A percentile compares a stretch with the other conserved stretches of the same genome.
These are phyloP conservation scores for Calonectria hongkongensis DNA, from an alignment of 2,329 filamentous ascomycete genomes.

Conservation along the genomic window DNA sequence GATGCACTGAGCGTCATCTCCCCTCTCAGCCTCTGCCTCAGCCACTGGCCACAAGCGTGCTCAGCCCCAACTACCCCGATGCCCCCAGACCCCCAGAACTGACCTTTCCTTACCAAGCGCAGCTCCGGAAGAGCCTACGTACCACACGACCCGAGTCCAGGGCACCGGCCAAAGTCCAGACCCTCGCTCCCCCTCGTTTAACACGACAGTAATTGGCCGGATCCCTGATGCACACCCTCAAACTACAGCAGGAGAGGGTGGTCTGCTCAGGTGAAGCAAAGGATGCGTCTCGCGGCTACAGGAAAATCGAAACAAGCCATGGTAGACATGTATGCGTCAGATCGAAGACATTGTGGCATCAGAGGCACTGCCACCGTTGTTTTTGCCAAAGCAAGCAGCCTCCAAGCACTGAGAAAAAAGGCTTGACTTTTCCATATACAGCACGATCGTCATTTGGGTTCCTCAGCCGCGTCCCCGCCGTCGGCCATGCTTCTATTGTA, in stretches of 20 bases:
- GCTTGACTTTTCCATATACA: slow-evolving; percentile 38
- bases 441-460: slow-evolving; percentile 44
- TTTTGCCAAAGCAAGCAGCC: slow-evolving; percentile 41
- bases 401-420: slow-evolving; percentile 22
- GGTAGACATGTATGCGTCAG: slow-evolving; percentile 5
- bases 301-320: neutral
- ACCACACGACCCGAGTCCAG: slow-evolving; percentile 31
- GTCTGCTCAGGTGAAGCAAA: neutral
- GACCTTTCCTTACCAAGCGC: slow-evolving; percentile 38
- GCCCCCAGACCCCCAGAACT: slow-evolving; percentile 24
- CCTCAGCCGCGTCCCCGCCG: slow-evolving; percentile 40
- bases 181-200: slow-evolving; percentile 28
- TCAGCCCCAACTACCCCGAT: slow-evolving; percentile 31
- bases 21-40: slow-evolving; percentile 17
- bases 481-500: slow-evolving; percentile 43
- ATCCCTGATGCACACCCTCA: slow-evolving; percentile 11
- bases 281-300: neutral
- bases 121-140: slow-evolving; percentile 30
- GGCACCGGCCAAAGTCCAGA: slow-evolving; percentile 31
- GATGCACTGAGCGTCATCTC: neutral
- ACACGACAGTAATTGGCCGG: slow-evolving; percentile 15
- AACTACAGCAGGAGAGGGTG: no score
- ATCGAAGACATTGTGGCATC: slow-evolving; percentile 36
- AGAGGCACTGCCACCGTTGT: slow-evolving; percentile 27
- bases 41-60: slow-evolving; percentile 30